These are phyloP conservation scores for Acanthamoeba culbertsoni DNA, from an alignment of 208 protist species.

Conservation along the genomic window DNA sequence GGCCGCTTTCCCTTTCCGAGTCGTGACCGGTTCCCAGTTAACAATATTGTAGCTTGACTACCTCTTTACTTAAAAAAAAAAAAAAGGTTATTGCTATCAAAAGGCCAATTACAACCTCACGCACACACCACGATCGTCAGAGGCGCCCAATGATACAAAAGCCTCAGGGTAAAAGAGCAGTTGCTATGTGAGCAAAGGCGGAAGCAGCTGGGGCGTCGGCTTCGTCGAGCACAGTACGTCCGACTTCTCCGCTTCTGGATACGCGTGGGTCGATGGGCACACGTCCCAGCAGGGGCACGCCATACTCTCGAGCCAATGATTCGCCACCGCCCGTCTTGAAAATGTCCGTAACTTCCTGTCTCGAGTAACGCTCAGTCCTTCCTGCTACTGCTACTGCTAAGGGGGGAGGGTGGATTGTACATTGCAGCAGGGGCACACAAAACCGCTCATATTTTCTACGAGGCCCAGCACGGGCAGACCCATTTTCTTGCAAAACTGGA, in stretches of 20 bases:
- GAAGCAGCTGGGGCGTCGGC: not conserved
- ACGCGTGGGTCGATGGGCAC: conserved; percentile 85
- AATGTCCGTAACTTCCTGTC: conserved; percentile 32
- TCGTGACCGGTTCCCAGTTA: not conserved
- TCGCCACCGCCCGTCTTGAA: conserved; percentile 47
- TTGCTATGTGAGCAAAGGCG: not conserved
- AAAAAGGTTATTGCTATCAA: too few species aligned
- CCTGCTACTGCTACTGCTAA: not conserved
- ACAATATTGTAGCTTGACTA: not conserved
- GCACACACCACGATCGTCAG: too few species aligned
- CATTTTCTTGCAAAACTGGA: conserved; percentile 63
- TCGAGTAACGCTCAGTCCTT: not conserved
- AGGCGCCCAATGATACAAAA: too few species aligned
- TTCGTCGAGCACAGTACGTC: conserved; percentile 57
- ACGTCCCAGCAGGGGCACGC: conserved; percentile 76
- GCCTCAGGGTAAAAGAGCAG: not conserved
- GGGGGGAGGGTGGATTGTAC: not conserved
- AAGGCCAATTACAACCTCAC: too few species aligned
- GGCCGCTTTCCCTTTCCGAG: not conserved
- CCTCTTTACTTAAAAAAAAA: too few species aligned
- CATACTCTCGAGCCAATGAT: not conserved
- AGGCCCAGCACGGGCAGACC: conserved; percentile 56
- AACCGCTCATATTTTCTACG: conserved; percentile 70
- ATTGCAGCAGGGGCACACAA: conserved; percentile 64
- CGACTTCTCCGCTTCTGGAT: conserved; percentile 70